Evolutionary conservation across 352 stramenopile species (phyloP), one percentile per base, ranked within the genome.

Genomic region (Phytophthora megakarya): DNA sequence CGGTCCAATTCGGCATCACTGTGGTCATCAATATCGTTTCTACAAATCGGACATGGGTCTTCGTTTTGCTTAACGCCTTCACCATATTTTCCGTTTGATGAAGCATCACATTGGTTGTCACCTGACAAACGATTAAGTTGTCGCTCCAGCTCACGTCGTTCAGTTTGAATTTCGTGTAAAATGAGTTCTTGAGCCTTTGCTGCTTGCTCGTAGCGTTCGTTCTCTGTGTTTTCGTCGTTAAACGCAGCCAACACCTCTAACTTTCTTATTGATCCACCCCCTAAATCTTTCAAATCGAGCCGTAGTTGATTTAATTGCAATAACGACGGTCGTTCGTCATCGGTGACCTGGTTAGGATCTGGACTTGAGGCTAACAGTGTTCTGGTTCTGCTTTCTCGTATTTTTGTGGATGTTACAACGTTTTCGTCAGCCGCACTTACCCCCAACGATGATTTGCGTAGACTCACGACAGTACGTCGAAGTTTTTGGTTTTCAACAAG

Each of bases 41-140:
- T 61, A 54, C 81, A 90, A 5, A 90, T 80, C 8, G 81, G 81
- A 32, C 81, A 90, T 12, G 65, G 32, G 0, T 86, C 78, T 44
- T 79, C 72, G 22, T 45, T 56, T 35, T 18, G 25, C 10, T 18
- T 18, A 35, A 7, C 22, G 10, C 43, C 30, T 19, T 18, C 37
- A 4, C 11, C 52, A 42, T 37, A 59, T 9, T 40, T 56, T 11
- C 46, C 23, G 15, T 28, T 48, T 6, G 19, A 19, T 23, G 35
- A 56, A 32, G 33, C 28, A 19, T 32, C 33, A 25, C 28, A 16
- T 48, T 68, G 51, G 15, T 62, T 67, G 15, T 53, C 45, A 23
- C 48, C 23, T 12, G 53, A 51, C 11, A 81, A 19, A 9, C 65
- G 58, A 10, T 78, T 58, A 4, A 89, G 65, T 35, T 86, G 66